Base-by-base conservation (phyloP, 2,329 filamentous ascomycete species). In the Cladosporium sp. region DNA sequence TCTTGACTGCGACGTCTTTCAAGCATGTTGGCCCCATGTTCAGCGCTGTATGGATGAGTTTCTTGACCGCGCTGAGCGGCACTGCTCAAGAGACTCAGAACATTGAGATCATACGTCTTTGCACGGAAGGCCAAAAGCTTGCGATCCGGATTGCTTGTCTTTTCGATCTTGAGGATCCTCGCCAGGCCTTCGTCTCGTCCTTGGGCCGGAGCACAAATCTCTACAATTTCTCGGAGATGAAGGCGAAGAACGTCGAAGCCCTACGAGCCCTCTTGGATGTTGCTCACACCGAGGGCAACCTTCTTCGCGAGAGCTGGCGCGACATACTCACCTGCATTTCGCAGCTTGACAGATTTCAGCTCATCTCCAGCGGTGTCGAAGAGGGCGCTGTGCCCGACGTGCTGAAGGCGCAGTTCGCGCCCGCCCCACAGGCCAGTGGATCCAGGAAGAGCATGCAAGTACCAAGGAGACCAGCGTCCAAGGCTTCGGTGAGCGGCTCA, bases 21-120 rank as follows among this genome's bases (percentile, higher is more conserved):
- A 92, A 89, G 62, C 93, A 98, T 68, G 87, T 96, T 46, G 93
- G 93, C 0, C 90, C 93, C 0, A 98, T 98, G 93, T 97, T 98
- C 66, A 91, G 95, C 63, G 90, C 95, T 19, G 95, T 90, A 0
- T 98, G 93, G 93, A 98, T 97, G 92, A 95, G 92, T 9, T 95
- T 96, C 70, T 86, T 98, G 64, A 97, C 92, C 4, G 91, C 91
- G 0, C 79, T 98, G 22, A 96, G 92, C 1, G 91, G 88, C 46
- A 88, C 95, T 61, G 91, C 93, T 68, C 93, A 97, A 62, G 91
- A 95, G 66, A 87, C 89, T 0, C 88, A 95, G 61, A 96, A 96
- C 63, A 77, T 95, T 4, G 90, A 96, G 60, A 88, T 93, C 13
- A 91, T 96, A 68, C 89, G 85, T 66, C 73, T 95, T 6, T 98